Evolutionary conservation across 1,284 basidiomycete species (phyloP).

Genomic region (Cutaneotrichosporon mucoides): DNA sequence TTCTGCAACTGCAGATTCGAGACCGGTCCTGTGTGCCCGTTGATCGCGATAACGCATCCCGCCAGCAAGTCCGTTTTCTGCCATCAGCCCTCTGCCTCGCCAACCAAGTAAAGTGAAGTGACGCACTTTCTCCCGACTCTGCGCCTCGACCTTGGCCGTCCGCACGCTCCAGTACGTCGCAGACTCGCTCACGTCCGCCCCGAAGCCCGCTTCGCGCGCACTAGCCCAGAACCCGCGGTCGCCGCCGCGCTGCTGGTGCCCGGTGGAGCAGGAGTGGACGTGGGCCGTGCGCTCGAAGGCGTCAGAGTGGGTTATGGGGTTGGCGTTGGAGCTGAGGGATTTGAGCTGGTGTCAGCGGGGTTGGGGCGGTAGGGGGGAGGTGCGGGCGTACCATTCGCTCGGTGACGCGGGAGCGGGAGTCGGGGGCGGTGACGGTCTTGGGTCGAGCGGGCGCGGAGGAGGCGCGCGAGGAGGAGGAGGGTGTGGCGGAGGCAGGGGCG

Average conservation of each 20-base stretch:
- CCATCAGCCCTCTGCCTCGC: neutral
- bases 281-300: conserved; percentile 38
- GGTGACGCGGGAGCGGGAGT: conserved; percentile 17
- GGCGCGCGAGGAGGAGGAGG: conserved; percentile 1
- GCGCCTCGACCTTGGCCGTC: conserved; percentile 39
- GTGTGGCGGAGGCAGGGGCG: neutral
- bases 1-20: conserved; percentile 49
- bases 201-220: neutral
- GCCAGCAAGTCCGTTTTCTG: neutral
- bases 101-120: too few relatives aligned
- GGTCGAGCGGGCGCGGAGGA: neutral
- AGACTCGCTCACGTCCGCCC: conserved; percentile 16
- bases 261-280: conserved; percentile 42
- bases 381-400: conserved; percentile 33
- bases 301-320: conserved; percentile 45
- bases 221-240: conserved; percentile 30
- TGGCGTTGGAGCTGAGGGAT: conserved; percentile 28
- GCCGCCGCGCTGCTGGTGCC: conserved; percentile 42
- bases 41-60: conserved; percentile 46
- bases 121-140: conserved; percentile 24
- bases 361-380: too few relatives aligned
- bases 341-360: conserved; percentile 24
- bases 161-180: conserved; percentile 44
- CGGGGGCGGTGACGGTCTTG: neutral
- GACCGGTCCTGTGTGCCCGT: conserved; percentile 46